Conservation (phyloP, 208 protist species). For the Kentomonas sorsogonicus region DNA sequence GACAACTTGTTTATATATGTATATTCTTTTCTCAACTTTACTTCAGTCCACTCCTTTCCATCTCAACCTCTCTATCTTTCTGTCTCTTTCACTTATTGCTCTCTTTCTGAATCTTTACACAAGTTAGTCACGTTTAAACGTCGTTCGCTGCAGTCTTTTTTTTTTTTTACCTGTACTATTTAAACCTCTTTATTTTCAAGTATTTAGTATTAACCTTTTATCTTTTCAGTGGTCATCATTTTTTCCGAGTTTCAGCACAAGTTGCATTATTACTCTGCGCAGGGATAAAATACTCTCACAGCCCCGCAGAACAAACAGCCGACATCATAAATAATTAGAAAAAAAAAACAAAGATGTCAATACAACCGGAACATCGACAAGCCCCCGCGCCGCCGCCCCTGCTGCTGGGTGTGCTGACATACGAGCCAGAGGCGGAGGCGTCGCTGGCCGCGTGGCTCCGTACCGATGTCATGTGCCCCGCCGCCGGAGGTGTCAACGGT, state of each 20-base stretch:
- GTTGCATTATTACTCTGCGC: too few species aligned
- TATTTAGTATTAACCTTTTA: too few species aligned
- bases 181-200: background rate
- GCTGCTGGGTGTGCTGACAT: too few species aligned
- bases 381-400: too few species aligned
- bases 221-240: too few species aligned
- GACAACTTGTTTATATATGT: constrained; percentile 1
- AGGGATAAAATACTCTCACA: too few species aligned
- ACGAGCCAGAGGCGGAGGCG: constrained; percentile 9
- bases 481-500: too few species aligned
- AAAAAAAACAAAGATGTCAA: background rate
- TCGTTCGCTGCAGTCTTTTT: background rate
- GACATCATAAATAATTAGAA: background rate
- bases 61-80: background rate
- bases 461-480: too few species aligned
- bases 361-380: too few species aligned
- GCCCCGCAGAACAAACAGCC: background rate
- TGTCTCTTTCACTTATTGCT: background rate
- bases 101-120: constrained; percentile 2
- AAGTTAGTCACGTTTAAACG: constrained; percentile 3
- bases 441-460: constrained; percentile 3
- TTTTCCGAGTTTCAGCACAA: too few species aligned
- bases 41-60: background rate
- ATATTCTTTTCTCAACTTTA: background rate
- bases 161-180: background rate